Percentiles rank a stretch among this genome's conserved stretches.
Evolutionary conservation across 73 alveolate species (phyloP).

Genomic region (Paramecium pentaurelia): DNA sequence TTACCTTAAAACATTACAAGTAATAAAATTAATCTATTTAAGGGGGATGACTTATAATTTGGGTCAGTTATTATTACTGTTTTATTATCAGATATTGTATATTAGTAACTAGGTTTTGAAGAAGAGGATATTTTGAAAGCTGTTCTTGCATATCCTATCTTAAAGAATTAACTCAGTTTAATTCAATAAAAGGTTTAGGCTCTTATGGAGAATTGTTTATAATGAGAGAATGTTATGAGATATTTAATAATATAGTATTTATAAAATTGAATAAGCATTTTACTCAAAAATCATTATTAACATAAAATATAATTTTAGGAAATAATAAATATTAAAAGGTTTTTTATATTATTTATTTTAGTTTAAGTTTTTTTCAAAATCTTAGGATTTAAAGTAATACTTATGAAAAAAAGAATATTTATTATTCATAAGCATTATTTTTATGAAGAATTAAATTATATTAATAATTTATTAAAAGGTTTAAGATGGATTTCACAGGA

Average conservation of each 20-base stretch:
- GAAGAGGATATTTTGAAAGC: background rate
- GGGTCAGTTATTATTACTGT: background rate
- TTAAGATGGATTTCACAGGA: conserved; percentile 14
- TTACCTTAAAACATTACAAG: background rate
- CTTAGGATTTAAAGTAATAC: background rate
- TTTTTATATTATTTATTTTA: background rate
- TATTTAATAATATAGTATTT: no score
- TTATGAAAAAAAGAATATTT: background rate
- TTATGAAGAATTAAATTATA: background rate
- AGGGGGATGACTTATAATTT: background rate
- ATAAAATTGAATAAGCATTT: no score
- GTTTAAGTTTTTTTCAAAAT: background rate
- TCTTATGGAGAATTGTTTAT: background rate
- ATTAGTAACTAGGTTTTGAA: background rate
- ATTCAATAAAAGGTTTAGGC: background rate
- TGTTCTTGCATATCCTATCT: background rate
- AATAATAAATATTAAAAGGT: background rate
- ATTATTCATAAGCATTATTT: background rate
- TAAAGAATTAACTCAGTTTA: background rate
- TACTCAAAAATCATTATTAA: no score
- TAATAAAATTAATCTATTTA: background rate
- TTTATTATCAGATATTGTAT: background rate
- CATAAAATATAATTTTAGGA: background rate
- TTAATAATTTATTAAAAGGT: background rate
- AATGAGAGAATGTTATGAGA: background rate